A percentile compares a stretch with the other conserved stretches of the same genome.
Evolutionary conservation across 306 rosid genomes (phyloP).

Genomic region (Begonia peltatifolia): DNA sequence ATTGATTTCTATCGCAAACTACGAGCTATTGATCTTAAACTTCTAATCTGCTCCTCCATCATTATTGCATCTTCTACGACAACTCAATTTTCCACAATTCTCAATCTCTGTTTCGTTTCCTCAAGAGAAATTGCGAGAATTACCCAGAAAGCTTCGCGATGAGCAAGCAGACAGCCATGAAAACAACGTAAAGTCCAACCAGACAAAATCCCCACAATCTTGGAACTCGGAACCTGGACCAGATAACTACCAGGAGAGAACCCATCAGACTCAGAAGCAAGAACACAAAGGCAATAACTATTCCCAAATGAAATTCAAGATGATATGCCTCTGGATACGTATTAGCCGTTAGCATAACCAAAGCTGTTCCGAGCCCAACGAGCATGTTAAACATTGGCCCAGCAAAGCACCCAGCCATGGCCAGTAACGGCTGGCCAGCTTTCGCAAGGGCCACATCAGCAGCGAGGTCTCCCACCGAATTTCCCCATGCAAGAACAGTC

Average conservation of each 20-base stretch:
- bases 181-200: conserved; percentile 62
- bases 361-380: conserved; percentile 80
- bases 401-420: conserved; percentile 96
- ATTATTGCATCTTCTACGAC: background rate
- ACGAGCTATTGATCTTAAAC: too few relatives aligned
- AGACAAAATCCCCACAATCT: conserved; percentile 93
- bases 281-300: conserved; percentile 78
- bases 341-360: conserved; percentile 67
- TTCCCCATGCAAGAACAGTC: conserved; percentile 97
- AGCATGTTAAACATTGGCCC: conserved; percentile 99
- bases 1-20: too few relatives aligned
- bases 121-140: background rate
- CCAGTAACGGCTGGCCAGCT: conserved; percentile 95
- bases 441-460: conserved; percentile 93
- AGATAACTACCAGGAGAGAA: conserved; percentile 71
- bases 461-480: conserved; percentile 90
- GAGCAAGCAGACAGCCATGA: conserved; percentile 54
- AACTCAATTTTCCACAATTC: background rate
- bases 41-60: too few relatives aligned
- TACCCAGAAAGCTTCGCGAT: conserved; percentile 60
- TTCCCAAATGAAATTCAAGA: conserved; percentile 69
- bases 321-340: conserved; percentile 60
- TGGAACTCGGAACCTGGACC: conserved; percentile 92
- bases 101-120: background rate
- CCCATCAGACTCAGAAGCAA: conserved; percentile 89